phyloP scores from a whole-genome alignment of 1,284 basidiomycete species.

The Marasmius oreades region DNA sequence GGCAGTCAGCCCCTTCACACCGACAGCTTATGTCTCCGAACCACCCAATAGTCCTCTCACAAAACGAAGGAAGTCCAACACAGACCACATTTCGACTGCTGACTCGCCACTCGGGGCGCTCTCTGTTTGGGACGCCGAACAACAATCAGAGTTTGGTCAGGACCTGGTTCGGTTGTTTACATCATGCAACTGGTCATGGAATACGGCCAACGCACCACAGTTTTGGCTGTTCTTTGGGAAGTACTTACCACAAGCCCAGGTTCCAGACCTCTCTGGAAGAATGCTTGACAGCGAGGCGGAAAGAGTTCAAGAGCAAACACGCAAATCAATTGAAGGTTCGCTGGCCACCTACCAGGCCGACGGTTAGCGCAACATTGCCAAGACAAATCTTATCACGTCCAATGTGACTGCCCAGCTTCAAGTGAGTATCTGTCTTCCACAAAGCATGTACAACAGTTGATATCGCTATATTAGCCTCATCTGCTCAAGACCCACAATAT shows the following conservation, averaged over 20 bases:
- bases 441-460: background rate
- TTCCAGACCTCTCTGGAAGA: background rate
- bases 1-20: too few relatives aligned
- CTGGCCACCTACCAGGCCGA: slow-evolving; percentile 27
- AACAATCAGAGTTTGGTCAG: background rate
- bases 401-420: slow-evolving; percentile 22
- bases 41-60: background rate
- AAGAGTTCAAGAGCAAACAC: slow-evolving; percentile 16
- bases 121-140: background rate
- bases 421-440: slow-evolving; percentile 14
- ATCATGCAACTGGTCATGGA: background rate
- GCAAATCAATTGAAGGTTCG: slow-evolving; percentile 13
- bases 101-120: background rate
- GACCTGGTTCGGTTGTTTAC: background rate
- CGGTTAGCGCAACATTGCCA: slow-evolving; percentile 31
- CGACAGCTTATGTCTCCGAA: too few relatives aligned
- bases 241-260: background rate
- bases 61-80: too few relatives aligned
- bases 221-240: slow-evolving; percentile 1
- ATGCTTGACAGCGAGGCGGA: slow-evolving; percentile 8
- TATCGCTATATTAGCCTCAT: slow-evolving; percentile 16
- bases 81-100: background rate
- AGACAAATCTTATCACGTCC: slow-evolving; percentile 19
- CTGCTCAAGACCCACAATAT: slow-evolving; percentile 23
- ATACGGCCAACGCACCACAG: background rate